phyloP scores from a whole-genome alignment of 2,329 filamentous ascomycete genomes.

The Monosporascus sp. region DNA sequence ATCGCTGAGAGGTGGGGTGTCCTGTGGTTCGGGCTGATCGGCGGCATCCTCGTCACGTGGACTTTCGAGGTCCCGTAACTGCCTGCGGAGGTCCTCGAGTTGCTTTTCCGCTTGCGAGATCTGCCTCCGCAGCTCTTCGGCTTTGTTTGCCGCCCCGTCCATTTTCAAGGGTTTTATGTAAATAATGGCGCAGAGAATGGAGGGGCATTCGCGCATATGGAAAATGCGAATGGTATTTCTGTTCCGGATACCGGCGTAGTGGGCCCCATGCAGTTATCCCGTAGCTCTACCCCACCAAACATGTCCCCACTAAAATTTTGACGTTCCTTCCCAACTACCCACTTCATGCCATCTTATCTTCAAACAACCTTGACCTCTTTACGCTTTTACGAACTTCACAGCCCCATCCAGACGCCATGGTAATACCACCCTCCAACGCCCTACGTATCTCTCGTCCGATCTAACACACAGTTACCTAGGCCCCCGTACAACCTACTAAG shows the following conservation, averaged over 20 bases:
- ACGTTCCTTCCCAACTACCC: not conserved
- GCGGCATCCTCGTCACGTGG: slow-evolving; percentile 5
- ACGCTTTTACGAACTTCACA: not conserved
- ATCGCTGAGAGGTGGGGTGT: too few relatives aligned
- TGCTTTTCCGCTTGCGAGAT: slow-evolving; percentile 44
- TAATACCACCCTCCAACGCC: not conserved
- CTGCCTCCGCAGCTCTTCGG: slow-evolving; percentile 36
- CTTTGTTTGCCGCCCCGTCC: slow-evolving; percentile 14
- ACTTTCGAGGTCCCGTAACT: slow-evolving; percentile 37
- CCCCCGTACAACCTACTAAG: slow-evolving; percentile 42
- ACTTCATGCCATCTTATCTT: too few relatives aligned
- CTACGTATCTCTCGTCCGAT: not conserved
- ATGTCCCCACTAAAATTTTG: not conserved
- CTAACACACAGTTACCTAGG: slow-evolving; percentile 20
- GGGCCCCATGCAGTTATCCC: not conserved
- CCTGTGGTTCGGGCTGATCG: too few relatives aligned
- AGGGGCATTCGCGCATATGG: not conserved
- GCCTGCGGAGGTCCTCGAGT: slow-evolving; percentile 37
- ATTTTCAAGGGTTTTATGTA: not conserved
- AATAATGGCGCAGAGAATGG: not conserved
- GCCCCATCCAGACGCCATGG: not conserved
- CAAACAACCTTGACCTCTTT: too few relatives aligned
- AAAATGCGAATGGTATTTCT: not conserved
- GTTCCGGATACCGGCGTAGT: not conserved
- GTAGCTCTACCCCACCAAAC: not conserved